Evolutionary conservation across 208 protist species (phyloP).

Genomic region (Leishmania mexicana): DNA sequence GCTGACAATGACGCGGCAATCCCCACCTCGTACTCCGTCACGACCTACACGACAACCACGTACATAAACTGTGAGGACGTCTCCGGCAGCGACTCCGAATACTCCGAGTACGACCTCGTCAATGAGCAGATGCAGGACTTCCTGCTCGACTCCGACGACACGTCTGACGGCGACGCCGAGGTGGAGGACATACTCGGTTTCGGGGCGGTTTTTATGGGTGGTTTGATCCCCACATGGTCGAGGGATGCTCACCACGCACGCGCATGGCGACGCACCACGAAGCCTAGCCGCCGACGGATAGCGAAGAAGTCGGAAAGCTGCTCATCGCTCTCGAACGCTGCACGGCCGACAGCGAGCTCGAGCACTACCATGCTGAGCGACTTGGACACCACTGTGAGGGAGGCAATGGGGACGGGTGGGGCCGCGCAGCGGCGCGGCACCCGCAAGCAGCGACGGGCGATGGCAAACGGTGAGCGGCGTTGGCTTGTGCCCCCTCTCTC

Average conservation of each 20-base stretch:
- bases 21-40: slow-evolving; percentile 2
- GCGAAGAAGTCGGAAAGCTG: slow-evolving; percentile 37
- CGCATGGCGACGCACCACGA: slow-evolving; percentile 8
- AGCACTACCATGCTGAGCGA: slow-evolving; percentile 19
- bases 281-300: slow-evolving; percentile 19
- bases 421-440: slow-evolving; percentile 1
- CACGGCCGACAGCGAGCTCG: slow-evolving; percentile 19
- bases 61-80: background rate
- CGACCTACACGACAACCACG: slow-evolving; percentile 3
- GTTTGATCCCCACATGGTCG: slow-evolving; percentile 1
- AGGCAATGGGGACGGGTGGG: background rate
- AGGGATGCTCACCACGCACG: background rate
- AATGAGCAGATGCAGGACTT: slow-evolving; percentile 78
- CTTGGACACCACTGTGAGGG: slow-evolving; percentile 14
- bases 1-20: background rate
- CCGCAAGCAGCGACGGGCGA: slow-evolving; percentile 10
- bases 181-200: slow-evolving; percentile 21
- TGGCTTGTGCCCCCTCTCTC: slow-evolving; percentile 27
- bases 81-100: slow-evolving; percentile 51
- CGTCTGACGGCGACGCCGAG: slow-evolving; percentile 26
- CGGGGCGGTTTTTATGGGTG: slow-evolving; percentile 13
- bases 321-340: slow-evolving; percentile 7
- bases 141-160: slow-evolving; percentile 51
- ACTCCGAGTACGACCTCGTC: slow-evolving; percentile 68
- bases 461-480: slow-evolving; percentile 4